Conservation (phyloP, 768 basidiomycete species). For the Rhodotorula toruloides region DNA sequence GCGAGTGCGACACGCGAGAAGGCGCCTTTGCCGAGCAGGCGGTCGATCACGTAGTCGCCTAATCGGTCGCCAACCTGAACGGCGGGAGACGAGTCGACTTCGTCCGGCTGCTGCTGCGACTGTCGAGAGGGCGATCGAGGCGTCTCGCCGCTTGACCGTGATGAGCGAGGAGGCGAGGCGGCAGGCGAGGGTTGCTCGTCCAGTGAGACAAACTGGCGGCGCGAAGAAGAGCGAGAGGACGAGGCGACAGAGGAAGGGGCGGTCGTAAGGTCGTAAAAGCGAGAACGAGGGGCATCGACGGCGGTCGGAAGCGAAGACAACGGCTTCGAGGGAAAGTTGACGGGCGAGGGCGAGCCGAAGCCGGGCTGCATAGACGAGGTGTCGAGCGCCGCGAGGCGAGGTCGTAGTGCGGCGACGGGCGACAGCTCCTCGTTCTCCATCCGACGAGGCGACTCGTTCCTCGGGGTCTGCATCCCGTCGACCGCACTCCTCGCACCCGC, state of each 20-base stretch:
- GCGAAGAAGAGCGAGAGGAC: background rate
- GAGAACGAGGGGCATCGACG: background rate
- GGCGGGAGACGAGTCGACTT: background rate
- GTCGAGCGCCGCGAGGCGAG: conserved; percentile 9
- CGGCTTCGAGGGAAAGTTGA: background rate
- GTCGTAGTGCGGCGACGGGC: background rate
- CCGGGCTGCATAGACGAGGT: background rate
- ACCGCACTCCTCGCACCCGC: background rate
- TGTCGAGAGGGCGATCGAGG: background rate
- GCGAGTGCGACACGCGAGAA: conserved; percentile 63
- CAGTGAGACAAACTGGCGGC: background rate
- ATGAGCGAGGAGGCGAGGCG: too few relatives aligned
- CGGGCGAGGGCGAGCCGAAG: background rate
- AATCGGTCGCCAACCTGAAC: conserved; percentile 8
- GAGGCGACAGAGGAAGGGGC: background rate
- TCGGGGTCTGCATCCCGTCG: background rate
- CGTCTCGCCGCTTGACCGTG: background rate
- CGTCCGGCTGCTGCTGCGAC: background rate
- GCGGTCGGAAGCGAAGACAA: background rate
- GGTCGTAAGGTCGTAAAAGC: background rate
- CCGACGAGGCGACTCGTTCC: background rate
- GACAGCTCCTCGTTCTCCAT: background rate
- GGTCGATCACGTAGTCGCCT: conserved; percentile 47
- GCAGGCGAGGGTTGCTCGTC: background rate
- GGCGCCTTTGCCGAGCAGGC: conserved; percentile 62